These are phyloP conservation scores for Porogramme epimiltina DNA, from an alignment of 1,284 basidiomycete species.

Conservation along the genomic window DNA sequence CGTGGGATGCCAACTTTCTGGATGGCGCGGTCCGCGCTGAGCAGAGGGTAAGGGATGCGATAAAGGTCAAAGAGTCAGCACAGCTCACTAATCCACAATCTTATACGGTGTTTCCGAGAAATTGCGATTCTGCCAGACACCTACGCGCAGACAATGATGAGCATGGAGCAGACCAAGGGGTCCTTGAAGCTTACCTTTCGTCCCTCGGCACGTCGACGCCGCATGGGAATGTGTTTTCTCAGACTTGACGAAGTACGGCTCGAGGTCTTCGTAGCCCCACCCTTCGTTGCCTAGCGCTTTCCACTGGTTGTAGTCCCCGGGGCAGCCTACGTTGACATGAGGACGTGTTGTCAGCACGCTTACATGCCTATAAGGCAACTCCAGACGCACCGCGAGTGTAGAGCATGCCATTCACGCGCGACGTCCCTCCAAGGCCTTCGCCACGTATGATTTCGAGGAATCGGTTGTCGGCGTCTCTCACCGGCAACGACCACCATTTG, in stretches of 20 bases:
- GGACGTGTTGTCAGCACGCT: background rate
- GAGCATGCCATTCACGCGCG: slow-evolving; percentile 44
- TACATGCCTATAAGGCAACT: too few relatives aligned
- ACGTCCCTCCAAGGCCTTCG: slow-evolving; percentile 43
- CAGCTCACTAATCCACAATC: background rate
- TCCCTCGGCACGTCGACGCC: slow-evolving; percentile 11
- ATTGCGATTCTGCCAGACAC: slow-evolving; percentile 14
- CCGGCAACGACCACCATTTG: slow-evolving; percentile 27
- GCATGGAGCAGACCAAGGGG: background rate
- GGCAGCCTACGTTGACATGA: slow-evolving; percentile 12
- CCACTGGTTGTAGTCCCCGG: slow-evolving; percentile 43
- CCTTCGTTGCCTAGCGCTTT: slow-evolving; percentile 32
- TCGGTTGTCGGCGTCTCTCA: slow-evolving; percentile 24
- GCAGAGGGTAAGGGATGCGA: background rate
- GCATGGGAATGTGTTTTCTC: slow-evolving; percentile 25
- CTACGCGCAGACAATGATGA: background rate
- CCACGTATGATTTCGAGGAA: slow-evolving; percentile 38
- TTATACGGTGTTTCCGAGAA: slow-evolving; percentile 6
- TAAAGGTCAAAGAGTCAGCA: too few relatives aligned
- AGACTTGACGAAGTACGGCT: slow-evolving; percentile 39
- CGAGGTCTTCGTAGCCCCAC: slow-evolving; percentile 40
- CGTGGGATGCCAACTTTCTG: slow-evolving; percentile 22
- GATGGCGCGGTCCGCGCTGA: slow-evolving; percentile 14
- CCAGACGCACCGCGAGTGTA: slow-evolving; percentile 34
- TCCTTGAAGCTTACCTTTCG: slow-evolving; percentile 14